Percentiles rank a stretch among this genome's conserved stretches.
These are phyloP conservation scores for Penstemon davidsonii DNA, from an alignment of 257 asterid species.

Conservation along the genomic window DNA sequence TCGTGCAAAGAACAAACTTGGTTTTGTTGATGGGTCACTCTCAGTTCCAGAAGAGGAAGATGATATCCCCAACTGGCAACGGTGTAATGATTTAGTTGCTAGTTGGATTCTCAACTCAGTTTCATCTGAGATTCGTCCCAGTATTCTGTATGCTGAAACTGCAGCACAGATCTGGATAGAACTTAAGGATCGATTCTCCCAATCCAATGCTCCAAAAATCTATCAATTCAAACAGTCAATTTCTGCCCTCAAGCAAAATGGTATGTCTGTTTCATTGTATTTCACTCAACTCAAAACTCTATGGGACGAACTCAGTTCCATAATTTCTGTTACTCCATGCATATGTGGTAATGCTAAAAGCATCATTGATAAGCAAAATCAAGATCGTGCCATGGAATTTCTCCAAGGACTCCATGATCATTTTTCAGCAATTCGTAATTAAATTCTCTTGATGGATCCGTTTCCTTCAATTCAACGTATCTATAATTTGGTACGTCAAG, in stretches of 20 bases:
- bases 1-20: no score
- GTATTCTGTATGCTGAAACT: conserved; percentile 17
- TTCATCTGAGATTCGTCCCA: conserved; percentile 2
- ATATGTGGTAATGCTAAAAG: conserved; percentile 6
- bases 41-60: no score
- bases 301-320: conserved; percentile 16
- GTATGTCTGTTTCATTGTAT: no score
- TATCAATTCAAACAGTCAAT: no score
- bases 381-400: conserved; percentile 21
- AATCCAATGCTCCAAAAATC: no score
- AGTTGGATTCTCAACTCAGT: conserved; percentile 20
- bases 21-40: no score
- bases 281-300: background rate
- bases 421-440: background rate
- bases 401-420: conserved; percentile 17
- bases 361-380: conserved; percentile 2
- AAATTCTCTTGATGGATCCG: background rate
- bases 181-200: no score
- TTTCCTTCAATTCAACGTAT: background rate
- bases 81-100: conserved; percentile 19
- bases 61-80: background rate
- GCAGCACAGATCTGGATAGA: background rate
- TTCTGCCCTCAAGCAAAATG: no score
- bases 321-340: background rate
- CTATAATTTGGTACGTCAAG: background rate